Evolutionary conservation across 2,329 filamentous ascomycete genomes (phyloP).

Genomic region (Ambrosiella beaveri): DNA sequence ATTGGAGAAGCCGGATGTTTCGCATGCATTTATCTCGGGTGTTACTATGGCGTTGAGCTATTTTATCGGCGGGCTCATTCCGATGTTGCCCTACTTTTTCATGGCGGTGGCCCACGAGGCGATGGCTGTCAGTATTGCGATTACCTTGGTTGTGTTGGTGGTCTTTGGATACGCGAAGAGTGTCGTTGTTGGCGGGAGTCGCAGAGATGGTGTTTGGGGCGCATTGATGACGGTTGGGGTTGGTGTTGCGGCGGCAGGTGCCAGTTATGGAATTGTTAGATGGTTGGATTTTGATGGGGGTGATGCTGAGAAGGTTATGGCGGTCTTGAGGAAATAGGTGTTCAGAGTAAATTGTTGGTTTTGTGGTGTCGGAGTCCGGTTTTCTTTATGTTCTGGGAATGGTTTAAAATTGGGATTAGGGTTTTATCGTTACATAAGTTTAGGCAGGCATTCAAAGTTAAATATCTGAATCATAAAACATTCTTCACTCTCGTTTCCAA

Average conservation of each 20-base stretch:
- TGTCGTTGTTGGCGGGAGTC: conserved; percentile 26
- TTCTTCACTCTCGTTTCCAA: too few relatives aligned
- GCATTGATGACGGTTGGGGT: conserved; percentile 48
- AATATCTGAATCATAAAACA: too few relatives aligned
- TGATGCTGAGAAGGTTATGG: neutral
- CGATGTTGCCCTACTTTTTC: conserved; percentile 53
- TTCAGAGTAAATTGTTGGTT: neutral
- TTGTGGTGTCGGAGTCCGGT: neutral
- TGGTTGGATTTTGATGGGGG: conserved; percentile 26
- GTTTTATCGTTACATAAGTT: neutral
- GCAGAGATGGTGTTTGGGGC: conserved; percentile 35
- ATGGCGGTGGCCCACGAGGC: conserved; percentile 28
- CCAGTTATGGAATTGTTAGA: conserved; percentile 45
- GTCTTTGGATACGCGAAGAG: conserved; percentile 51
- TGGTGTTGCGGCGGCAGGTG: conserved; percentile 46
- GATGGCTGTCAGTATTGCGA: conserved; percentile 39
- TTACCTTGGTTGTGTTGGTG: conserved; percentile 44
- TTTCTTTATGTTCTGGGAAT: neutral
- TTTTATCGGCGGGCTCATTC: conserved; percentile 53
- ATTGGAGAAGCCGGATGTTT: conserved; percentile 27
- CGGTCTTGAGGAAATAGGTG: neutral
- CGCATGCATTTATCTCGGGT: conserved; percentile 36
- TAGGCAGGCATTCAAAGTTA: neutral
- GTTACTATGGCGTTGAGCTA: conserved; percentile 52
- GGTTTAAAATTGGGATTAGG: neutral